Evolutionary conservation across 2,329 filamentous ascomycete genomes (phyloP), one percentile per base, ranked within the genome.

Genomic region (Colletotrichum karsti): DNA sequence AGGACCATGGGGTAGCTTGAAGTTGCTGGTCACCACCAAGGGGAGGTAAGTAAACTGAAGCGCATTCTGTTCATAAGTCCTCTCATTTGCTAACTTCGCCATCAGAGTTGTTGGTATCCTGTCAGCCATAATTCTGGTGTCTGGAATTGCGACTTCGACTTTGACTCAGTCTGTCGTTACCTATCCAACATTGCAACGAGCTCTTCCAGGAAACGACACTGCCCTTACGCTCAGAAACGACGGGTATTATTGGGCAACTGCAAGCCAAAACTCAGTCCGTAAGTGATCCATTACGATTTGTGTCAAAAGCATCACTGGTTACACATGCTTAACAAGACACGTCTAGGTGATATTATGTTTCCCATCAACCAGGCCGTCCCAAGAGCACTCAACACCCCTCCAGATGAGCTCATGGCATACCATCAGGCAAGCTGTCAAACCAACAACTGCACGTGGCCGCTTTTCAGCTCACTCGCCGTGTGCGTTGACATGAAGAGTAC

Each of bases 1-100:
- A 37, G 69, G 71, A 7, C 69, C 70, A 12, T 72, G 69, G 69
- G 71, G 71, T 0, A 70, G 59, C 48, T 50, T 72, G 22, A 58
- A 30, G 37, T 33, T 72, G 26, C 15, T 72, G 1, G 18, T 63
- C 3, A 41, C 41, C 12, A 65, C 62, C 2, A 65, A 46, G 28
- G 62, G 62, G 18, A 50, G 62, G 62, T 54, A n/a, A 9, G 30
- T 53, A 13, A n/a, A n/a, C n/a, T n/a, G n/a, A n/a, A n/a, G n/a
- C n/a, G n/a, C n/a, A n/a, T n/a, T 1, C 13, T 48, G 10, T 5
- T 4, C 9, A 10, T 7, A 26, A 5, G 4, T 55, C 18, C 5
- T 13, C 8, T 3, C 5, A n/a, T 20, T 28, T 5, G n/a, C 24
- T 37, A 10, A 58, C 3, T 3, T 3, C 9, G 10, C 7, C 5